Percentiles rank a stretch among this genome's conserved stretches.
Conservation (phyloP, 768 basidiomycete genomes). For the Exidia glandulosa region DNA sequence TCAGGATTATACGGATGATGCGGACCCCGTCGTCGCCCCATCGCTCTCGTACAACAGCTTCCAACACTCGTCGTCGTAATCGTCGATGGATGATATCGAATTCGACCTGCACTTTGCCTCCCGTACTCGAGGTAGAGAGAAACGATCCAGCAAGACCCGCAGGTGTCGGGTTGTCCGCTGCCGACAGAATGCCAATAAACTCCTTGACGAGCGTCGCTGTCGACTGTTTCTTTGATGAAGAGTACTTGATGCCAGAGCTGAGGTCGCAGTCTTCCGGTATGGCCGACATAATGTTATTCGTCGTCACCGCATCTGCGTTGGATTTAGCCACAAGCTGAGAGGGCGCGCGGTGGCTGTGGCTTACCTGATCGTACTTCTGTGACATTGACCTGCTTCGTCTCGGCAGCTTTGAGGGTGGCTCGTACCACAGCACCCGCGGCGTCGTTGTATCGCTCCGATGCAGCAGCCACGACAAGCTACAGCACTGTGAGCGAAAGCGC, state of each 20-base stretch:
- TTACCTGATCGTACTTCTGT: constrained; percentile 56
- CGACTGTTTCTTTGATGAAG: constrained; percentile 41
- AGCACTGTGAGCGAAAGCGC: constrained; percentile 6
- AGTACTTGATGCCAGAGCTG: constrained; percentile 48
- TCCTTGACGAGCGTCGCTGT: constrained; percentile 57
- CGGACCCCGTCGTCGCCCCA: constrained; percentile 77
- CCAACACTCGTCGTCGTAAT: constrained; percentile 59
- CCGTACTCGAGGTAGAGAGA: constrained; percentile 38
- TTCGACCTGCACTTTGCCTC: constrained; percentile 59
- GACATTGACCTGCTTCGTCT: constrained; percentile 49
- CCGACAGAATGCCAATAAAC: constrained; percentile 70
- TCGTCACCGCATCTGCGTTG: constrained; percentile 50
- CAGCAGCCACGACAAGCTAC: constrained; percentile 71
- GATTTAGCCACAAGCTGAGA: no score
- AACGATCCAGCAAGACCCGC: constrained; percentile 61
- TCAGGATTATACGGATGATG: constrained; percentile 65
- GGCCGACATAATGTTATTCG: constrained; percentile 51
- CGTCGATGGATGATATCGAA: constrained; percentile 62
- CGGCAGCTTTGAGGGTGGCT: constrained; percentile 60
- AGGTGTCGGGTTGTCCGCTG: constrained; percentile 71
- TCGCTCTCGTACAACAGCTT: constrained; percentile 69
- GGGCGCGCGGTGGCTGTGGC: constrained; percentile 1
- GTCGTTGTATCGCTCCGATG: constrained; percentile 68
- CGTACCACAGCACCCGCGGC: constrained; percentile 61
- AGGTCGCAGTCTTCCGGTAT: constrained; percentile 53